Evolutionary conservation across 2,329 filamentous ascomycete genomes (phyloP).

Genomic region (Orbilia javanica): DNA sequence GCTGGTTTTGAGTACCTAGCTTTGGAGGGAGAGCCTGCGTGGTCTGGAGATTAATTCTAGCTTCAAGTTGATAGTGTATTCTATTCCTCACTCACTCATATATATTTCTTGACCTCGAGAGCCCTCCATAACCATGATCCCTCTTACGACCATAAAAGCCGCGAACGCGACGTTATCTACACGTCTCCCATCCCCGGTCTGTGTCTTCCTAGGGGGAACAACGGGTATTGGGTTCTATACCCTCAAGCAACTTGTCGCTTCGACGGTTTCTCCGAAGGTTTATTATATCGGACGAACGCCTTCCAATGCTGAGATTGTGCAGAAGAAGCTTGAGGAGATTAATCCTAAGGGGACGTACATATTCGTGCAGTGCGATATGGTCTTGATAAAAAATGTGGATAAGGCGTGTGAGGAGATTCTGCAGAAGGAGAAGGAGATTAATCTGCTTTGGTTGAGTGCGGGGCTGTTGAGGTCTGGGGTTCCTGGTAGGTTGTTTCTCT

Average conservation of each 20-base stretch:
- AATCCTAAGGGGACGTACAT: slow-evolving; percentile 67
- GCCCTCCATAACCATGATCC: slow-evolving; percentile 63
- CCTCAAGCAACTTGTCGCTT: slow-evolving; percentile 66
- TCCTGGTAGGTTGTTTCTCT: slow-evolving; percentile 36
- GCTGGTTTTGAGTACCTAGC: slow-evolving; percentile 1
- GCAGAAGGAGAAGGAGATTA: slow-evolving; percentile 69
- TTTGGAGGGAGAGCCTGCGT: not conserved
- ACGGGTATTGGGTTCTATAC: slow-evolving; percentile 69
- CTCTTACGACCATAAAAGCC: slow-evolving; percentile 62
- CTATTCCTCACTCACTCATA: too few species aligned
- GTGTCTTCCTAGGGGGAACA: slow-evolving; percentile 69
- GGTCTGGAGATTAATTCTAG: not conserved
- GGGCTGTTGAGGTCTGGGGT: slow-evolving; percentile 66
- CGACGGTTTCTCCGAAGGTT: slow-evolving; percentile 63
- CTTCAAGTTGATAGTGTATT: not conserved
- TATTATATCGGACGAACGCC: slow-evolving; percentile 69
- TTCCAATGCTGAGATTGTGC: slow-evolving; percentile 64
- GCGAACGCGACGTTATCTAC: slow-evolving; percentile 65
- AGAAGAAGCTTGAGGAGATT: slow-evolving; percentile 66
- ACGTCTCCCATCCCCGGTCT: slow-evolving; percentile 65
- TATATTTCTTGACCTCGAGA: not conserved
- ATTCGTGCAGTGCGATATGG: slow-evolving; percentile 68
- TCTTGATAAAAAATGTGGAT: slow-evolving; percentile 69
- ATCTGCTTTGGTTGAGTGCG: slow-evolving; percentile 71
- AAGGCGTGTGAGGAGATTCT: slow-evolving; percentile 69